A percentile compares a stretch with the other conserved stretches of the same genome.
phyloP scores from a whole-genome alignment of 116 monocot genomes.

The Posidonia oceanica region DNA sequence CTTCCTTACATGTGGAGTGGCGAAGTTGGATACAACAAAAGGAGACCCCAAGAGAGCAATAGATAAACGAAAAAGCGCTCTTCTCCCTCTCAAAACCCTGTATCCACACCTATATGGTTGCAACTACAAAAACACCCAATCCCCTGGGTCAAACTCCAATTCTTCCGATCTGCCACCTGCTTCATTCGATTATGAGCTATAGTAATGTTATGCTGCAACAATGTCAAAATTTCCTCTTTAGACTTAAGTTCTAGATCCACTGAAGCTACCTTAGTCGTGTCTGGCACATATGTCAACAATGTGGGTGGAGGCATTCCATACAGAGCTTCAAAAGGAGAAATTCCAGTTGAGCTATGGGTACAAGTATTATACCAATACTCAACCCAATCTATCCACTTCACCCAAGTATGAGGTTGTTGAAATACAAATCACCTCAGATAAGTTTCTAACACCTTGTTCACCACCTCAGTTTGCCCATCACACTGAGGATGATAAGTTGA shows the following conservation, averaged over 20 bases:
- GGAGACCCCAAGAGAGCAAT: too few relatives aligned
- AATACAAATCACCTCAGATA: background rate
- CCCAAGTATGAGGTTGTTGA: background rate
- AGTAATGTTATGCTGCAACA: background rate
- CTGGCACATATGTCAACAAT: background rate
- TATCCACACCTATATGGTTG: background rate
- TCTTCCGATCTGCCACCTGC: background rate
- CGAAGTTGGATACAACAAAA: too few relatives aligned
- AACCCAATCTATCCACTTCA: background rate
- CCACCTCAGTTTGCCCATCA: background rate
- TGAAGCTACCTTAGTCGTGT: too few relatives aligned
- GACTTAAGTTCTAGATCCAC: background rate
- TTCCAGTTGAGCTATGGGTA: background rate
- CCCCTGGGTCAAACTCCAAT: background rate
- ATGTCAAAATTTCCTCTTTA: background rate
- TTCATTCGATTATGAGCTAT: conserved; percentile 11
- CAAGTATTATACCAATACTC: conserved; percentile 10
- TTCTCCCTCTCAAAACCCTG: background rate
- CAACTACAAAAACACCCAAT: conserved; percentile 1
- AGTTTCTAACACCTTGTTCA: background rate
- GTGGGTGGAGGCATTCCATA: background rate
- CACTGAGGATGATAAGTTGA: background rate
- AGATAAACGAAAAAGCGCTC: too few relatives aligned
- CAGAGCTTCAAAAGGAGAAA: conserved; percentile 3
- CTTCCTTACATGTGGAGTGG: too few relatives aligned